A percentile compares a stretch with the other conserved stretches of the same genome.
Conservation (phyloP, 495 filamentous ascomycete species). For the Aspergillus biplanus region DNA sequence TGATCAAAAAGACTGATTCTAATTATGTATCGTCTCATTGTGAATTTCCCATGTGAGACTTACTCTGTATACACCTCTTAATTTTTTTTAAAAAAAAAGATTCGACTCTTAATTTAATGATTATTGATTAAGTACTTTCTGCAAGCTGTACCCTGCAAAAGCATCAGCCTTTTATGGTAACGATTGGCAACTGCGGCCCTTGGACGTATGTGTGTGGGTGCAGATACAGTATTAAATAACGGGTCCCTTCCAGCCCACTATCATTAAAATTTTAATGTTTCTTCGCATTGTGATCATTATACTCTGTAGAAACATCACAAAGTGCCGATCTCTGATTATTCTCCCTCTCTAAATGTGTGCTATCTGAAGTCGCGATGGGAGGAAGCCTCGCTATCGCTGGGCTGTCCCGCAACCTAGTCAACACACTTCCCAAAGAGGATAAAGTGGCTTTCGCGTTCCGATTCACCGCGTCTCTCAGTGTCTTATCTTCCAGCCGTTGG, state of each 20-base stretch:
- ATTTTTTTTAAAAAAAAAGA: too few relatives aligned
- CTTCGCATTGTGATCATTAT: not conserved
- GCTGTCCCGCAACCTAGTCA: slow-evolving; percentile 29
- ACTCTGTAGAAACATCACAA: not conserved
- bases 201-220: not conserved
- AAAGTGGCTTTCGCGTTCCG: slow-evolving; percentile 46
- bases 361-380: not conserved
- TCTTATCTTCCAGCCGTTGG: slow-evolving; percentile 18
- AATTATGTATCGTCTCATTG: too few relatives aligned
- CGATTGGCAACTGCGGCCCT: not conserved
- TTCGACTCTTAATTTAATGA: too few relatives aligned
- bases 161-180: not conserved
- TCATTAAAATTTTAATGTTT: not conserved
- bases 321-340: not conserved
- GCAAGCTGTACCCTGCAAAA: not conserved
- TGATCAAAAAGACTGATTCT: too few relatives aligned
- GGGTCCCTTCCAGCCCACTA: not conserved
- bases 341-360: not conserved
- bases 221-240: not conserved
- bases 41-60: too few relatives aligned
- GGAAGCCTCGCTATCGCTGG: not conserved
- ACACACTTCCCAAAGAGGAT: slow-evolving; percentile 51
- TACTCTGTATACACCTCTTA: too few relatives aligned
- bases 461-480: slow-evolving; percentile 33
- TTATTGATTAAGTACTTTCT: too few relatives aligned